phyloP scores from a whole-genome alignment of 257 asterid genomes.

The Solanum appendiculatum region DNA sequence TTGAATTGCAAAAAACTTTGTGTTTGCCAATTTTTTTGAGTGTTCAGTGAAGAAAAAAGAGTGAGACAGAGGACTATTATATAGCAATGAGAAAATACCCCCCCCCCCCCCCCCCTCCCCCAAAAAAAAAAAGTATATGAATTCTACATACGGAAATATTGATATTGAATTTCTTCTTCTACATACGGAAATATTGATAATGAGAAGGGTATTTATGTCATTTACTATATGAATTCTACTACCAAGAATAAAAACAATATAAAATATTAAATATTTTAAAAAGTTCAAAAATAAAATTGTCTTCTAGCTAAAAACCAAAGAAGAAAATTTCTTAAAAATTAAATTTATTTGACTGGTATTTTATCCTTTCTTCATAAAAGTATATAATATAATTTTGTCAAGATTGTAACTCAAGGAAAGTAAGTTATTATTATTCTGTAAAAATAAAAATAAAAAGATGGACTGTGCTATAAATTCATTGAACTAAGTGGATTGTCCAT shows the following conservation, averaged over 20 bases:
- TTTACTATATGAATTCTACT: not conserved
- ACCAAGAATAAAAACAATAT: not conserved
- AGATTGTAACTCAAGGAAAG: not conserved
- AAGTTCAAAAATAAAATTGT: not conserved
- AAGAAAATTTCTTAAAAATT: not conserved
- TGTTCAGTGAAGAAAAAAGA: not conserved
- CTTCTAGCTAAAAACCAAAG: not conserved
- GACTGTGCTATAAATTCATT: no score
- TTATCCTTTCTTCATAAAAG: not conserved
- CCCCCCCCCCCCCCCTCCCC: no score
- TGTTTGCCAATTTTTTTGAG: not conserved
- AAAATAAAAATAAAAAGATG: no score
- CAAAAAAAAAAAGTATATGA: no score
- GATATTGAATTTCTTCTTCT: not conserved
- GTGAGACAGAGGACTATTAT: not conserved
- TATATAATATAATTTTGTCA: not conserved
- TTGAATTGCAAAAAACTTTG: not conserved
- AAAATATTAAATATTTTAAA: not conserved
- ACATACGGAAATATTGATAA: not conserved
- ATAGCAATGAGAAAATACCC: not conserved
- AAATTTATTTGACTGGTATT: not conserved
- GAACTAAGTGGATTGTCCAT: no score
- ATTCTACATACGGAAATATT: no score
- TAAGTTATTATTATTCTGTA: no score
- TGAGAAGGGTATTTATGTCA: not conserved